Evolutionary conservation across 768 basidiomycete genomes (phyloP), one percentile per base, ranked within the genome.

Genomic region (Fistulinella prunicolor): DNA sequence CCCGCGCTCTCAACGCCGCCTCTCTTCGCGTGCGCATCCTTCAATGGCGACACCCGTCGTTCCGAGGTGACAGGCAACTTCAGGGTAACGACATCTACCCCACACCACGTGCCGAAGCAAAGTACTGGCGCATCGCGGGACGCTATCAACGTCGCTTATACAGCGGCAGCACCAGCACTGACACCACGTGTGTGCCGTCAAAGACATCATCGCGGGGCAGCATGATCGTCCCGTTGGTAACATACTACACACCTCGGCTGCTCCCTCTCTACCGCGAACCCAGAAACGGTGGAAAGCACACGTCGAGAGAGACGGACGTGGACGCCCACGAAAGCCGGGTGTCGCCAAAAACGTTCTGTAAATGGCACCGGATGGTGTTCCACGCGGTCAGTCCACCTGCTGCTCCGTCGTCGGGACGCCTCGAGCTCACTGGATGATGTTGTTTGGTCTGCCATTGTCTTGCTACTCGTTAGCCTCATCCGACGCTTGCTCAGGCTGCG

Each of bases 341-440:
- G 28, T 63, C 73, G 2, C 58, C 69, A 9, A 64, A 51, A 36
- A 59, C 58, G 9, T 71, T 72, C 50, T 74, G 70, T 47, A 77
- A 76, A 53, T 77, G 74, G 76, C 73, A 77, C 44, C 60, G 69
- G 10, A 73, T 77, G 70, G 72, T 75, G 20, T 74, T 71, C 42
- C 68, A 67, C 16, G 51, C 70, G 55, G 76, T 77, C 46, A 57
- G 73, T 56, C n/a, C n/a, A n/a, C n/a, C n/a, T n/a, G n/a, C n/a
- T n/a, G n/a, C n/a, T n/a, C n/a, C n/a, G n/a, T n/a, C n/a, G n/a
- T n/a, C n/a, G n/a, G n/a, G n/a, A n/a, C n/a, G n/a, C n/a, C n/a
- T n/a, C n/a, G n/a, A n/a, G n/a, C n/a, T n/a, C n/a, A n/a, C n/a
- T n/a, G n/a, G n/a, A n/a, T n/a, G n/a, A n/a, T n/a, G n/a, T n/a